These are phyloP conservation scores for Colletotrichum incanum DNA, from an alignment of 2,329 filamentous ascomycete species.

Conservation along the genomic window DNA sequence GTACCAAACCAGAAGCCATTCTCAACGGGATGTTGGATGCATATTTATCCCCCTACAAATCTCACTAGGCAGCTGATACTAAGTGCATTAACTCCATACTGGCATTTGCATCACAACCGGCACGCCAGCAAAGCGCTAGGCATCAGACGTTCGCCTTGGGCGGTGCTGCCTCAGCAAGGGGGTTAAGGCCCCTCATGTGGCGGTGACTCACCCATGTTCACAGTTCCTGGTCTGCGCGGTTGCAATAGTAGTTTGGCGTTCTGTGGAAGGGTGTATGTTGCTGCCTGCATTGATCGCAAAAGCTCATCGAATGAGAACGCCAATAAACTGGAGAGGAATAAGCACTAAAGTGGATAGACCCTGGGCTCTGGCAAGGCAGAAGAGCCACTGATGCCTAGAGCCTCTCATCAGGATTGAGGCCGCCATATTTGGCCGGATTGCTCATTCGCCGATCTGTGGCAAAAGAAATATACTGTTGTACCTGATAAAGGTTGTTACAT, in stretches of 20 bases:
- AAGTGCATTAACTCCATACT: slow-evolving; percentile 5
- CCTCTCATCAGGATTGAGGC: slow-evolving; percentile 3
- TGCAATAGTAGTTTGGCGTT: background rate
- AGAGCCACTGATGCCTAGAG: background rate
- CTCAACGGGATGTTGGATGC: background rate
- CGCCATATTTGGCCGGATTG: slow-evolving; percentile 5
- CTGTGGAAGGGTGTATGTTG: slow-evolving; percentile 1
- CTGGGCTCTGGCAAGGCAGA: slow-evolving; percentile 9
- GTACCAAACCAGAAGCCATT: background rate
- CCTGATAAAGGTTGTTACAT: too few species aligned
- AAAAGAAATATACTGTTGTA: background rate
- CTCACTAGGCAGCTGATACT: too few species aligned
- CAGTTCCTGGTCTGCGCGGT: background rate
- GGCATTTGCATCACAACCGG: background rate
- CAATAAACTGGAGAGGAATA: background rate
- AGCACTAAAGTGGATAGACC: slow-evolving; percentile 18
- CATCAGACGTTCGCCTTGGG: background rate
- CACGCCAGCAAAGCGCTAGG: background rate
- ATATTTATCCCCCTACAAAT: slow-evolving; percentile 13
- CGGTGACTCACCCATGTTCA: slow-evolving; percentile 33
- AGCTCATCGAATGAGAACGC: background rate
- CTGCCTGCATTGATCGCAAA: slow-evolving; percentile 18
- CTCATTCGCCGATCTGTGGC: slow-evolving; percentile 23
- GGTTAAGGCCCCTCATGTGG: slow-evolving; percentile 16
- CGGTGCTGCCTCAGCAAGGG: slow-evolving; percentile 15